Base-by-base conservation (phyloP, 2,329 filamentous ascomycete species). In the Colletotrichum orbiculare region DNA sequence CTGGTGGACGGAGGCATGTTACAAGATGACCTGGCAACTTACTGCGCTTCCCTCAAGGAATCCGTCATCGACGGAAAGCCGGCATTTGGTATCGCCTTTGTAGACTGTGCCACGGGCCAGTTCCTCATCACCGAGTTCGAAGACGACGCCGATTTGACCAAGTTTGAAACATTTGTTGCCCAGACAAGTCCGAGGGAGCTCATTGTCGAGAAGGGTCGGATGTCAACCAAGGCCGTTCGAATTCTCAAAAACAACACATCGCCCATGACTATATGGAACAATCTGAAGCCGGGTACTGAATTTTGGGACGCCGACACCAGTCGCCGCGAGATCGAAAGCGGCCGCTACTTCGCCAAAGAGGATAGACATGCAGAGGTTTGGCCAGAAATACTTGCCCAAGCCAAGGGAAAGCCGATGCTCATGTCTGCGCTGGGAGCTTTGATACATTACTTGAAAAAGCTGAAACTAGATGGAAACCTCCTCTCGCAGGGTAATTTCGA, bases 1-100 rank as follows among this genome's bases (percentile, higher is more conserved):
- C 86, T 99, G 1, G 95, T 99, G 5, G 96, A 99, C 66, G 94
- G 93, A 13, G 90, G 92, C 69, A 99, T 99, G 96, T 87, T 99
- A 45, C 95, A 98, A 76, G 93, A 97, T 73, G 96, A 99, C 76
- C 97, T 97, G 91, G 93, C 96, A 2, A 97, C 94, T 0, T 98
- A 93, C 77, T 99, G 96, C 75, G 93, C 96, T 57, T 92, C 96
- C 2, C 96, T 99, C 79, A 99, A 99, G 75, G 91, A 95, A 74
- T 87, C 87, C 1, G 82, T 91, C 10, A 81, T 88, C 1, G 88
- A 96, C 67, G 91, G 89, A 57, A 82, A 89, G 35, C 94, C 96
- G 6, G 88, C 89, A 0, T 99, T 99, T 75, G 96, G 96, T 8
- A 89, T 99, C 55, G 90, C 94, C 0, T 97, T 98, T 77, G 93